Percentiles rank a stretch among this genome's conserved stretches.
Evolutionary conservation across 768 basidiomycete genomes (phyloP).

Genomic region (Lactarius sanguifluus): DNA sequence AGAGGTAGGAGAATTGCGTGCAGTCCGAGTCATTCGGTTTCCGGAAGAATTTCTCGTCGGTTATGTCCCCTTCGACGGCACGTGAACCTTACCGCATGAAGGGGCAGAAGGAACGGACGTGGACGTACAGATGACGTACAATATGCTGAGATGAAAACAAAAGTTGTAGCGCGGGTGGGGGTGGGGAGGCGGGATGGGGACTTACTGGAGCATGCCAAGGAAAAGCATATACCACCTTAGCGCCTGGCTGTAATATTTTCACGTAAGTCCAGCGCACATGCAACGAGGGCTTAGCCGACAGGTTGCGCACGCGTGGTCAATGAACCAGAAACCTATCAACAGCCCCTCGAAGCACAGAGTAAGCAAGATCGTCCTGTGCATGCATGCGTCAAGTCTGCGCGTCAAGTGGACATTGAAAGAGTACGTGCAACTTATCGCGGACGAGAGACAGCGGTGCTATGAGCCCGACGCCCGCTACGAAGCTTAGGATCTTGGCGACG

Average conservation of each 20-base stretch:
- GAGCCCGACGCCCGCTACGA: constrained; percentile 83
- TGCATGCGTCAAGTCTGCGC: not conserved
- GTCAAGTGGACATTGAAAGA: not conserved
- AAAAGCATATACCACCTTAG: constrained; percentile 84
- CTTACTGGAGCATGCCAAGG: constrained; percentile 80
- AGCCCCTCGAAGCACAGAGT: constrained; percentile 82
- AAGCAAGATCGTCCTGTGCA: constrained; percentile 76
- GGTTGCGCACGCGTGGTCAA: constrained; percentile 77
- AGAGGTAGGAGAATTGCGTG: constrained; percentile 81
- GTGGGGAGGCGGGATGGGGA: not conserved
- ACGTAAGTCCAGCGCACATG: constrained; percentile 13
- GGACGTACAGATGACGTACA: constrained; percentile 82
- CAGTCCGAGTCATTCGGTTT: constrained; percentile 93
- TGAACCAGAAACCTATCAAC: constrained; percentile 92
- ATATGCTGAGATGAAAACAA: constrained; percentile 47
- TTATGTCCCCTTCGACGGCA: constrained; percentile 71
- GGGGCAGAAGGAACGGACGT: not conserved
- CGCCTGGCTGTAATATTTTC: constrained; percentile 53
- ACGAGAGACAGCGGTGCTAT: constrained; percentile 84
- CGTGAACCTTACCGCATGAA: not conserved
- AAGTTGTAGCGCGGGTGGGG: constrained; percentile 24
- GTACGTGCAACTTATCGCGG: constrained; percentile 81
- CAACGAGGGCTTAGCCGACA: constrained; percentile 12
- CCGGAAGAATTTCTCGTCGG: constrained; percentile 93
- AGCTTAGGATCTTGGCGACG: constrained; percentile 89